Evolutionary conservation across 352 stramenopile genomes (phyloP), one percentile per base, ranked within the genome.

Genomic region (Aphanomyces cochlioides): DNA sequence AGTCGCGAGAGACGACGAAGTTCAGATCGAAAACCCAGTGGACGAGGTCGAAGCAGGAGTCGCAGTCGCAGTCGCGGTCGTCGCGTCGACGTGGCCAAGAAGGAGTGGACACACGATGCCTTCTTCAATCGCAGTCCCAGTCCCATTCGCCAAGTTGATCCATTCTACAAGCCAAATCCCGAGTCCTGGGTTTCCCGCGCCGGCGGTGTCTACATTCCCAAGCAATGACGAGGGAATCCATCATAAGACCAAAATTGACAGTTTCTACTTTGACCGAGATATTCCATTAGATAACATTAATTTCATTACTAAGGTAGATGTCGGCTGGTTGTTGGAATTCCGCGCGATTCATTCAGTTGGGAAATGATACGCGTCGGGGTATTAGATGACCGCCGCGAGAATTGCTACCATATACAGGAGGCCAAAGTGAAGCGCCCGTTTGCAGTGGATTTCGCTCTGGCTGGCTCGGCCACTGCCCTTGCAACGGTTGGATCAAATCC

Each of bases 401-500:
- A 28, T 28, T 28, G 28, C 28, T 28, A 28, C 28, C 28, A 28
- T 28, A 0, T 28, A 28, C 28, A 28, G 28, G 28, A 28, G 28
- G 2, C 28, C 28, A 28, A 28, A 2, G 28, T 28, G 28, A 28
- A 28, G 28, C 28, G 28, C 28, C 28, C 28, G 28, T 28, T 28
- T 28, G 28, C 28, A 28, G 28, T 43, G 13, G 15, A 95, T 59
- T 90, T 93, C 70, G 38, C 84, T 28, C 72, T 95, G 56, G 87
- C 79, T 19, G 87, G 83, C 65, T 45, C 17, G 13, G 38, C 64
- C 3, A 64, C 64, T 13, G 17, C 64, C 0, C 47, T 82, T 10
- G 81, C 87, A 36, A 92, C 87, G 5, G 84, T 83, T 73, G 78
- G 78, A 45, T 95, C 87, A 48, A 95, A 95, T 73, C 87, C 87